Base-by-base conservation (phyloP, 768 basidiomycete genomes). In the Tulasnella sp. region DNA sequence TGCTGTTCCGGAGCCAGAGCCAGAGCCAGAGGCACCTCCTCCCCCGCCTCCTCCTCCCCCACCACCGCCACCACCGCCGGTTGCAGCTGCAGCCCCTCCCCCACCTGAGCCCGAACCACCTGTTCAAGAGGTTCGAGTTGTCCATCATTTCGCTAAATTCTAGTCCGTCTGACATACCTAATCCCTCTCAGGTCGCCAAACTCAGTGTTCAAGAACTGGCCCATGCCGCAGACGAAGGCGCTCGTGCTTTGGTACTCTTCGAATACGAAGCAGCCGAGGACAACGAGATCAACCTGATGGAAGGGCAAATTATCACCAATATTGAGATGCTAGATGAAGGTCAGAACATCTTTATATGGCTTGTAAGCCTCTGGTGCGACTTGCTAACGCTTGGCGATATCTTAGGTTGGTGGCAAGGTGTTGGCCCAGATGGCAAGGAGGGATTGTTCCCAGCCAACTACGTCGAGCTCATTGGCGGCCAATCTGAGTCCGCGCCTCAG, bases 191-290 rank as follows among this genome's bases (percentile, higher is more conserved):
- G 68, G 52, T 69, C 3, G 68, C 68, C 14, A 44, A 69, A 26
- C 68, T 69, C 17, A 40, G 19, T 11, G 40, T 44, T 5, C 68
- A 32, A 17, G 68, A 32, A 12, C 41, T 22, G 42, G 68, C 68
- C 19, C 34, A 41, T 36, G 42, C 32, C 34, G 62, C 39, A 6
- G 64, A 35, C 34, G 37, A 14, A 77, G 92, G 91, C 3, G 74
- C 86, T n/a, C 83, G 84, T 34, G 95, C 94, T 0, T 83, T 89
- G 65, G 95, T 91, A 2, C 74, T 90, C 26, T 97, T 88, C 79
- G 90, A 90, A 3, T 97, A 95, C 75, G 90, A 76, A 87, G 91
- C 90, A 17, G 83, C 88, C 12, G 92, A 94, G 80, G 91, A 94
- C 74, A 94, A 94, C 77, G 95, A 98, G 78, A 87, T 98, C 82